Conservation (phyloP, 176 grass and related monocot genomes). For the Elymus sibiricus region DNA sequence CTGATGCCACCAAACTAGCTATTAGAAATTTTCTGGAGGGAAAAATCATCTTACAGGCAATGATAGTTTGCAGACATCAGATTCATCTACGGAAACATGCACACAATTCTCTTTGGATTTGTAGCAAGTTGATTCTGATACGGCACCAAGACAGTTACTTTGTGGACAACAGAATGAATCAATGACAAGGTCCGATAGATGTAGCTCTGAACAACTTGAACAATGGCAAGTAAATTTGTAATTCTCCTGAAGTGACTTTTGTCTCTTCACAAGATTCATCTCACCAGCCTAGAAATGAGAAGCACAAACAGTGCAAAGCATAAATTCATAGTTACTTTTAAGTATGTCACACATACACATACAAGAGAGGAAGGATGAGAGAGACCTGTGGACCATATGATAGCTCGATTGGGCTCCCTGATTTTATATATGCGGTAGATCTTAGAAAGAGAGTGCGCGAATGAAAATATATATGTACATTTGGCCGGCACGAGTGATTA, state of each 20-base stretch:
- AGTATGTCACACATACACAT: not conserved
- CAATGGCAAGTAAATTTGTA: conserved; percentile 81
- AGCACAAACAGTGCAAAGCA: not conserved
- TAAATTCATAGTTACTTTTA: not conserved
- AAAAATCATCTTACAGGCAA: conserved; percentile 58
- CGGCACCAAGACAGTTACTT: conserved; percentile 60
- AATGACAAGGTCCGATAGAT: conserved; percentile 78
- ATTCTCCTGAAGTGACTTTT: conserved; percentile 66
- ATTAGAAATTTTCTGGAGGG: not conserved
- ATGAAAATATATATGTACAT: conserved; percentile 82
- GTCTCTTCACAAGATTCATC: conserved; percentile 71
- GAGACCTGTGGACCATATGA: conserved; percentile 94
- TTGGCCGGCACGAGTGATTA: conserved; percentile 86
- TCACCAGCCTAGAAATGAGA: conserved; percentile 61
- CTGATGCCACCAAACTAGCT: not conserved
- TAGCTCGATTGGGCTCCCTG: conserved; percentile 70
- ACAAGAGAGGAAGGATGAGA: not conserved
- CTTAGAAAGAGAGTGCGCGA: conserved; percentile 71
- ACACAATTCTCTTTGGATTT: conserved; percentile 47
- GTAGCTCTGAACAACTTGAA: conserved; percentile 76
- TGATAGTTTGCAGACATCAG: conserved; percentile 38
- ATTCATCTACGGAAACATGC: conserved; percentile 50
- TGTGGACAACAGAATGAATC: conserved; percentile 68
- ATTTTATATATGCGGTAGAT: conserved; percentile 66
- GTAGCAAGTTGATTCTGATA: conserved; percentile 53